These are phyloP conservation scores for Macroventuria anomochaeta DNA, from an alignment of 2,329 filamentous ascomycete genomes.

Conservation along the genomic window DNA sequence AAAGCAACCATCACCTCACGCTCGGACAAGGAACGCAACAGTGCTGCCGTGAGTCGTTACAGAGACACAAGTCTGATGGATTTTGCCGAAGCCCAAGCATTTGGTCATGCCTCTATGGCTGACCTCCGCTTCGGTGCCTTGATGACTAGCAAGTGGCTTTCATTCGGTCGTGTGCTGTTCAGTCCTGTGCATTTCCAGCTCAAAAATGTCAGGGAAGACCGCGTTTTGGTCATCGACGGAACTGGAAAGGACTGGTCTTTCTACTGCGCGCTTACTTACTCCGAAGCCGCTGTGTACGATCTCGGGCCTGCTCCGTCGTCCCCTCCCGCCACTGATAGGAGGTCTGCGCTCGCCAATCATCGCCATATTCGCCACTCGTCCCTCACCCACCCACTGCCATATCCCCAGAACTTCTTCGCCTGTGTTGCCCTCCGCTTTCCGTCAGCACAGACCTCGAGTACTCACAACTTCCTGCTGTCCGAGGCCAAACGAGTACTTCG, in stretches of 20 bases:
- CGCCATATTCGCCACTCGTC: conserved; percentile 74
- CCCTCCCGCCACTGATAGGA: conserved; percentile 34
- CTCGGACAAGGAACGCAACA: conserved; percentile 46
- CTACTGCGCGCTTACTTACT: conserved; percentile 82
- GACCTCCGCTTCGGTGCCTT: conserved; percentile 81
- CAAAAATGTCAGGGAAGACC: conserved; percentile 61
- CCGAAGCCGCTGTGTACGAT: conserved; percentile 77
- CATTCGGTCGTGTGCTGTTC: conserved; percentile 82
- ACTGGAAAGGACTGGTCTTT: conserved; percentile 92
- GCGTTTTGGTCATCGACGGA: conserved; percentile 80
- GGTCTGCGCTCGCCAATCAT: conserved; percentile 66
- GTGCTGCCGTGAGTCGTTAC: conserved; percentile 39
- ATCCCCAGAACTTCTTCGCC: conserved; percentile 76
- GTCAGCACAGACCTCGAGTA: conserved; percentile 68
- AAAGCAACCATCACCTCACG: conserved; percentile 39
- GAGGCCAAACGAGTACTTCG: conserved; percentile 80
- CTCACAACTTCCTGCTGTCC: conserved; percentile 73
- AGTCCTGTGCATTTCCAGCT: conserved; percentile 79
- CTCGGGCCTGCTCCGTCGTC: conserved; percentile 54
- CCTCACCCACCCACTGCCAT: conserved; percentile 72
- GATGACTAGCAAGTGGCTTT: conserved; percentile 87
- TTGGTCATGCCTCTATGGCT: conserved; percentile 62
- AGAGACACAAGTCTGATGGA: conserved; percentile 66
- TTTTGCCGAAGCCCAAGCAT: conserved; percentile 47
- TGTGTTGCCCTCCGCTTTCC: conserved; percentile 81